These are phyloP conservation scores for Pichia sp. DNA, from an alignment of 1,139 yeast genomes.

Conservation along the genomic window DNA sequence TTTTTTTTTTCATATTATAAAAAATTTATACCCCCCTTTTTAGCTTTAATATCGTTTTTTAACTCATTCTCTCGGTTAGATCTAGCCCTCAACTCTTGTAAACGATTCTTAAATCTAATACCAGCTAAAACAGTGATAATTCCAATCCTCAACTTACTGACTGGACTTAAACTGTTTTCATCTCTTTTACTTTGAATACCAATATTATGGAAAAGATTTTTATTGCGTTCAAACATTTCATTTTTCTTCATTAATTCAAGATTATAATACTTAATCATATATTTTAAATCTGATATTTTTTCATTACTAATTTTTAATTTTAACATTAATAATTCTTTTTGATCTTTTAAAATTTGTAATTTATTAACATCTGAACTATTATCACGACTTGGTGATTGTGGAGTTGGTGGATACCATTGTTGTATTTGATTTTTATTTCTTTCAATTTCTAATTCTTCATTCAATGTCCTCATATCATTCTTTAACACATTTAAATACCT, in stretches of 20 bases:
- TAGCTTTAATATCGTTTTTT: slow-evolving; percentile 8
- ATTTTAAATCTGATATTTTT: slow-evolving; percentile 43
- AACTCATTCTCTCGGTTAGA: slow-evolving; percentile 13
- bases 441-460: slow-evolving; percentile 6
- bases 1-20: neutral
- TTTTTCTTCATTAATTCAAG: slow-evolving; percentile 34
- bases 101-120: slow-evolving; percentile 40
- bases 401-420: slow-evolving; percentile 23
- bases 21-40: neutral
- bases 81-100: slow-evolving; percentile 17
- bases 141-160: slow-evolving; percentile 33
- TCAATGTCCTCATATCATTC: slow-evolving; percentile 3
- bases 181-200: slow-evolving; percentile 3
- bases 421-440: slow-evolving; percentile 1
- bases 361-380: too few relatives aligned
- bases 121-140: slow-evolving; percentile 54
- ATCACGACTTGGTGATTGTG: slow-evolving; percentile 21
- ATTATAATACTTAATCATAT: slow-evolving; percentile 45
- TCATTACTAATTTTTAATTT: slow-evolving; percentile 23
- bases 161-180: neutral
- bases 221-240: slow-evolving; percentile 12
- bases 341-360: slow-evolving; percentile 17
- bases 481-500: slow-evolving; percentile 7
- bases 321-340: slow-evolving; percentile 21
- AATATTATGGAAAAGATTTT: slow-evolving; percentile 2